phyloP scores from a whole-genome alignment of 805 yeast genomes.

The Alloascoidea africana region DNA sequence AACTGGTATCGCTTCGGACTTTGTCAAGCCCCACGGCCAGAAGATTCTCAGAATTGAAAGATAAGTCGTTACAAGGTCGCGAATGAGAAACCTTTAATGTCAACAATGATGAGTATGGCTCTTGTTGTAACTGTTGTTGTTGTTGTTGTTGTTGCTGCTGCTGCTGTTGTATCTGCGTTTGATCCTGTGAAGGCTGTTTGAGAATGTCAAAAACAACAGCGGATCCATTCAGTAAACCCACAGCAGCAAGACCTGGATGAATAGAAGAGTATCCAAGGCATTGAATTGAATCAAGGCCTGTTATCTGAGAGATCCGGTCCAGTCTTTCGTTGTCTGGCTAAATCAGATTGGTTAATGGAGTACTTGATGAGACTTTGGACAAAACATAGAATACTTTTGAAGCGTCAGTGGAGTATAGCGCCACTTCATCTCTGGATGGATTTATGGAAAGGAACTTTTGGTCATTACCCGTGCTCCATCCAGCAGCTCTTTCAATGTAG shows the following conservation, averaged over 20 bases:
- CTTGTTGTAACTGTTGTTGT: conserved; percentile 9
- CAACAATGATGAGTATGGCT: conserved; percentile 20
- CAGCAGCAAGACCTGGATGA: conserved; percentile 42
- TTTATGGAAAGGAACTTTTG: conserved; percentile 54
- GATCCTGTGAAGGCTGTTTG: conserved; percentile 11
- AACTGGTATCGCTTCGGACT: conserved; percentile 57
- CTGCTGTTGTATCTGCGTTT: conserved; percentile 7
- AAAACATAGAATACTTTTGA: conserved; percentile 9
- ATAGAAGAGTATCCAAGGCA: conserved; percentile 47
- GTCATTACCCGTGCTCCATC: conserved; percentile 41
- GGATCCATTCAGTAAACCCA: conserved; percentile 61
- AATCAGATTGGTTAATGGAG: conserved; percentile 36
- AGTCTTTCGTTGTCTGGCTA: conserved; percentile 17
- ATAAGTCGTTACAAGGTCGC: conserved; percentile 60
- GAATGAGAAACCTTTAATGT: conserved; percentile 45
- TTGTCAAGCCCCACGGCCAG: conserved; percentile 72
- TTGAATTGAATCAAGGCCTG: conserved; percentile 55
- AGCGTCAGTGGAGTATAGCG: conserved; percentile 25
- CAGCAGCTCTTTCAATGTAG: conserved; percentile 37
- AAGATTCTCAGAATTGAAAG: conserved; percentile 50
- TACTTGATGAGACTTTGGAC: conserved; percentile 25
- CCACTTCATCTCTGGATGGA: conserved; percentile 70
- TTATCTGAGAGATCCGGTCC: conserved; percentile 18
- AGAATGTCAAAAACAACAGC: conserved; percentile 48
- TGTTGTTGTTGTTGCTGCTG: neutral